Conservation (phyloP, 768 basidiomycete genomes). For the Leccinum olivaceopallidum region DNA sequence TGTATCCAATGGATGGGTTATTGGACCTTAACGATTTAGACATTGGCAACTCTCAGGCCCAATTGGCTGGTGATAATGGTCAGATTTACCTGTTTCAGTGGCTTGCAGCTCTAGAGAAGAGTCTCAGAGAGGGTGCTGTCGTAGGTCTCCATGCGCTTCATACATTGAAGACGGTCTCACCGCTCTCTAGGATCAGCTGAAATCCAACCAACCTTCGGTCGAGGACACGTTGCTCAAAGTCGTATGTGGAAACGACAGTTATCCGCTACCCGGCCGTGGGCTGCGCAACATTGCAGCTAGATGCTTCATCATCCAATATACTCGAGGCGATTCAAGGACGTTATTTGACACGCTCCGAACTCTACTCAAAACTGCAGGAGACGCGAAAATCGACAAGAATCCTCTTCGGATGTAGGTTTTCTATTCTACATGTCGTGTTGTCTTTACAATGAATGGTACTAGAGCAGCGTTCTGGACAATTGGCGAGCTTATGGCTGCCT, state of each 20-base stretch:
- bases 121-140: constrained; percentile 45
- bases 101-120: constrained; percentile 67
- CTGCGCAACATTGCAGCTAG: constrained; percentile 76
- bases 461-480: constrained; percentile 86
- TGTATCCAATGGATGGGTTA: constrained; percentile 1
- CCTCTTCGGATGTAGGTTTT: constrained; percentile 61
- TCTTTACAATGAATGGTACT: constrained; percentile 9
- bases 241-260: constrained; percentile 59
- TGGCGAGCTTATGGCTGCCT: constrained; percentile 84
- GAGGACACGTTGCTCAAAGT: constrained; percentile 69
- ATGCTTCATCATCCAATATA: constrained; percentile 75
- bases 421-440: background rate
- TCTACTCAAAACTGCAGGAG: constrained; percentile 72
- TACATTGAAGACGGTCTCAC: constrained; percentile 4
- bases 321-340: constrained; percentile 76
- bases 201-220: constrained; percentile 58
- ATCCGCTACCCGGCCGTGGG: constrained; percentile 87
- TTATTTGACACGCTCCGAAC: constrained; percentile 85
- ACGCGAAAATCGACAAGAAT: constrained; percentile 72
- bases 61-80: constrained; percentile 70
- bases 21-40: constrained; percentile 11
- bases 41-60: constrained; percentile 45
- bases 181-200: constrained; percentile 59
- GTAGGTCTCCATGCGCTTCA: constrained; percentile 42
- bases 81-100: constrained; percentile 86